Evolutionary conservation across 768 basidiomycete genomes (phyloP).

Genomic region (Hortiboletus flavorubellus): DNA sequence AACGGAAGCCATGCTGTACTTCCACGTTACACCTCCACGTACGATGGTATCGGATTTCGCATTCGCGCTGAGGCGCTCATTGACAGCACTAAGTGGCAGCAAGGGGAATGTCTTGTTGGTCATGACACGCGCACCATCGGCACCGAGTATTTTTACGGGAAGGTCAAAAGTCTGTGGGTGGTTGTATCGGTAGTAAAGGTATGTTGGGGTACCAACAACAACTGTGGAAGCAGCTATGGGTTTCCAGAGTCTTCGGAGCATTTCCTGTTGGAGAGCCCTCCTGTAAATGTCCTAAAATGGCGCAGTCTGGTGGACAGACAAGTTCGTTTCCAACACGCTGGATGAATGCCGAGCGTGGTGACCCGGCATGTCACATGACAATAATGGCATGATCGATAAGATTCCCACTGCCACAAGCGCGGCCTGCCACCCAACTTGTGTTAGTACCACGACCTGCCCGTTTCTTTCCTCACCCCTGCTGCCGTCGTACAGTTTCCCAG

Average conservation of each 20-base stretch:
- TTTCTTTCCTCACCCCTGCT: constrained; percentile 2
- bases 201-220: constrained; percentile 55
- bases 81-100: constrained; percentile 50
- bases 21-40: constrained; percentile 61
- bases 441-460: constrained; percentile 27
- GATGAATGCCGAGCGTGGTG: not conserved
- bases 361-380: constrained; percentile 18
- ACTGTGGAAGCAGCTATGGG: constrained; percentile 55
- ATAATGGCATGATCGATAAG: constrained; percentile 17
- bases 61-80: constrained; percentile 56
- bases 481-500: not conserved
- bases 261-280: constrained; percentile 22
- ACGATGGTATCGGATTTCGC: constrained; percentile 44
- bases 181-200: constrained; percentile 51
- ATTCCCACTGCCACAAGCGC: constrained; percentile 23
- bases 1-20: constrained; percentile 73
- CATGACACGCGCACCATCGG: constrained; percentile 61
- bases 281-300: not conserved
- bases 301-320: not conserved
- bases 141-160: constrained; percentile 46
- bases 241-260: constrained; percentile 69
- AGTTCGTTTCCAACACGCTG: not conserved
- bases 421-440: constrained; percentile 14
- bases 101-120: constrained; percentile 51
- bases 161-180: constrained; percentile 57